phyloP scores from a whole-genome alignment of 1,139 yeast species.

The Kurtzmaniella natalensis region DNA sequence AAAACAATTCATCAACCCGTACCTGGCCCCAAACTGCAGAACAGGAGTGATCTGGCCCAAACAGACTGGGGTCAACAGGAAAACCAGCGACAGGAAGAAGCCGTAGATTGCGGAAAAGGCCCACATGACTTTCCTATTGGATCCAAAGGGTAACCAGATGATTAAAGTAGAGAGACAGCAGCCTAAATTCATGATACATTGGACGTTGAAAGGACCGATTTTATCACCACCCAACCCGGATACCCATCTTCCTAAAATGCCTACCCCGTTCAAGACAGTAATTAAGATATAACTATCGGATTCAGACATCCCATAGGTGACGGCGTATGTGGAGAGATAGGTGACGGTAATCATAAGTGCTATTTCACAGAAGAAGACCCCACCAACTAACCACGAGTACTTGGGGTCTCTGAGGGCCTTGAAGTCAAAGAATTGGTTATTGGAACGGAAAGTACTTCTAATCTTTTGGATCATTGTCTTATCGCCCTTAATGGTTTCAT shows the following conservation, averaged over 20 bases:
- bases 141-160: slow-evolving; percentile 56
- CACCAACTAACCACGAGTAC: slow-evolving; percentile 22
- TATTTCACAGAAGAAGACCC: slow-evolving; percentile 49
- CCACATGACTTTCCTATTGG: slow-evolving; percentile 33
- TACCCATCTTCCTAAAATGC: slow-evolving; percentile 53
- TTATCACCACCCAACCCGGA: slow-evolving; percentile 55
- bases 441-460: slow-evolving; percentile 1
- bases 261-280: slow-evolving; percentile 56
- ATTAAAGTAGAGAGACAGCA: slow-evolving; percentile 37
- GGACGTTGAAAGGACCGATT: slow-evolving; percentile 55
- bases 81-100: slow-evolving; percentile 46
- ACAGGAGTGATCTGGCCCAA: slow-evolving; percentile 47
- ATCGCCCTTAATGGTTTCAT: not conserved
- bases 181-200: slow-evolving; percentile 36
- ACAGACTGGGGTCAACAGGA: slow-evolving; percentile 47
- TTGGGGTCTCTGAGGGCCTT: slow-evolving; percentile 23
- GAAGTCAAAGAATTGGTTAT: slow-evolving; percentile 20
- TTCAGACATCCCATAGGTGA: slow-evolving; percentile 49
- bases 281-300: slow-evolving; percentile 49
- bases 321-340: slow-evolving; percentile 52
- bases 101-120: slow-evolving; percentile 50
- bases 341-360: slow-evolving; percentile 50
- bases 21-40: slow-evolving; percentile 45
- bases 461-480: not conserved
- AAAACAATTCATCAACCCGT: slow-evolving; percentile 41